These are phyloP conservation scores for Cutaneotrichosporon sp. DNA, from an alignment of 1,284 basidiomycete species.

Conservation along the genomic window DNA sequence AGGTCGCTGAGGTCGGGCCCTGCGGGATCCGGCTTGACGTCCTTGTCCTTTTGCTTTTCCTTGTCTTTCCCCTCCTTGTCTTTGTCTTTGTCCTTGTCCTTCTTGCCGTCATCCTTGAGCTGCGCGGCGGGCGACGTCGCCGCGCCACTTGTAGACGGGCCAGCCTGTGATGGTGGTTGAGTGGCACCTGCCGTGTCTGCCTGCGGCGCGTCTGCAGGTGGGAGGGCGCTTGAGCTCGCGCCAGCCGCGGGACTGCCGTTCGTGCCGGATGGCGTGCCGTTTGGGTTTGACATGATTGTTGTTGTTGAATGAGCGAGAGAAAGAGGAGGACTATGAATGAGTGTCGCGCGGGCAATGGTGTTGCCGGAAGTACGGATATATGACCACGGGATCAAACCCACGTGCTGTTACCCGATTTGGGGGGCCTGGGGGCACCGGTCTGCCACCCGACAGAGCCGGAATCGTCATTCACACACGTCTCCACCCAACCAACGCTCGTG, in stretches of 20 bases:
- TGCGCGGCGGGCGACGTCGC: background rate
- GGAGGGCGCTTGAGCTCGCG: background rate
- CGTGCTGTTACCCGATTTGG: too few relatives aligned
- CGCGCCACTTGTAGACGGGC: background rate
- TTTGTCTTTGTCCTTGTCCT: background rate
- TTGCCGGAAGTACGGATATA: too few relatives aligned
- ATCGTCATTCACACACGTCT: too few relatives aligned
- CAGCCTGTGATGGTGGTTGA: background rate
- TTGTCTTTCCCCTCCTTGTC: conserved; percentile 10
- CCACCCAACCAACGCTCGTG: too few relatives aligned
- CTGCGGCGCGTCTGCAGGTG: background rate
- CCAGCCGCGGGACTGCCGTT: background rate
- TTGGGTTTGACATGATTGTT: conserved; percentile 3
- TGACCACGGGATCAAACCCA: too few relatives aligned
- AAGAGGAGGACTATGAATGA: background rate
- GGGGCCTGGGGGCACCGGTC: too few relatives aligned
- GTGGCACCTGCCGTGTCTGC: background rate
- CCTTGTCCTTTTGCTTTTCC: conserved; percentile 12
- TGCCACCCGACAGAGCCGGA: too few relatives aligned
- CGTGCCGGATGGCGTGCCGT: conserved; percentile 1
- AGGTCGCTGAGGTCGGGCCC: conserved; percentile 29
- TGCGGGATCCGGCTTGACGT: background rate
- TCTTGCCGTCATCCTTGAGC: background rate
- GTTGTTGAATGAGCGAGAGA: background rate
- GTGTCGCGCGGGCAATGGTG: too few relatives aligned